These are phyloP conservation scores for Coprinopsis cinerea DNA, from an alignment of 768 basidiomycete species.

Conservation along the genomic window DNA sequence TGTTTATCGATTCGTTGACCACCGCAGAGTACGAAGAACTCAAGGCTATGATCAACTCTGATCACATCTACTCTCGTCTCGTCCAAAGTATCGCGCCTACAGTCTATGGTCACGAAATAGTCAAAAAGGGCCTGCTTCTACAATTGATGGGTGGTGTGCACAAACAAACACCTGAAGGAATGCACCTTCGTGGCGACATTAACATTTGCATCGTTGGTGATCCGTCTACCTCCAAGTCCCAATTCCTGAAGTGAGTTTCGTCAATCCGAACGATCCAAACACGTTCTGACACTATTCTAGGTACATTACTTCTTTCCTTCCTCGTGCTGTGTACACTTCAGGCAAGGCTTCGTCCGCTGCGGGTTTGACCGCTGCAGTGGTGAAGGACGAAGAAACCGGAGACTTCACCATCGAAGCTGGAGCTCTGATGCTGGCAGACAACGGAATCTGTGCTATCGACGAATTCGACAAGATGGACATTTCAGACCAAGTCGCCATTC, in stretches of 20 bases:
- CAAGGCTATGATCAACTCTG: constrained; percentile 87
- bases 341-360: constrained; percentile 99
- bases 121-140: constrained; percentile 93
- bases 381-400: constrained; percentile 97
- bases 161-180: constrained; percentile 93
- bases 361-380: constrained; percentile 97
- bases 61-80: constrained; percentile 90
- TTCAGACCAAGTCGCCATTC: constrained; percentile 96
- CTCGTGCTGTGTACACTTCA: constrained; percentile 96
- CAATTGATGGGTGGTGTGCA: constrained; percentile 99
- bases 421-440: constrained; percentile 98
- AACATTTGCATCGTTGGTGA: constrained; percentile 99
- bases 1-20: constrained; percentile 85
- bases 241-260: constrained; percentile 85
- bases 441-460: constrained; percentile 99
- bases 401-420: constrained; percentile 99
- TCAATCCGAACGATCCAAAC: background rate
- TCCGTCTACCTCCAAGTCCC: constrained; percentile 96
- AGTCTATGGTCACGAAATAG: constrained; percentile 97
- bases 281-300: constrained; percentile 35
- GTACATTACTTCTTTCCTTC: constrained; percentile 96
- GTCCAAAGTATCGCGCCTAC: constrained; percentile 96
- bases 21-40: constrained; percentile 95
- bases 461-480: constrained; percentile 99
- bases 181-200: constrained; percentile 97